Base-by-base conservation (phyloP, 139 green algal genomes). In the Chlorella sp. region DNA sequence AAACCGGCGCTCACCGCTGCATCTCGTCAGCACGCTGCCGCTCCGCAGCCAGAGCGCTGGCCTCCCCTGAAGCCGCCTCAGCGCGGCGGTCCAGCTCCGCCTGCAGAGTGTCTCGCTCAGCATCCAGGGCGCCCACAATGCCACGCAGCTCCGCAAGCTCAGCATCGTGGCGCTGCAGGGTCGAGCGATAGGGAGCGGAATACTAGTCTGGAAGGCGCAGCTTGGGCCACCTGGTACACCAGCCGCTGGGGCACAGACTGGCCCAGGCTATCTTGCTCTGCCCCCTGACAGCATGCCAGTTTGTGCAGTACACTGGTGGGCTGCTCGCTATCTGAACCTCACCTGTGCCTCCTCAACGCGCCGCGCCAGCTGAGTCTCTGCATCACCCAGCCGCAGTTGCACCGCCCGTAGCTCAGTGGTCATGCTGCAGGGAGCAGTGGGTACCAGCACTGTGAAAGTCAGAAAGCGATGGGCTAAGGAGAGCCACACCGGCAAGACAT, bases 111-210 rank as follows among this genome's bases (percentile, higher is more conserved):
- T 71, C 81, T 2, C 81, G 55, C 56, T 80, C 81, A 6, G 81
- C 81, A 74, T 86, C 81, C 69, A 86, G 70, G 5, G 81, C 81
- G 2, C 70, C 81, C 69, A 80, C 81, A 21, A 73, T 38, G 38
- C 81, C 36, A 3, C 81, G 69, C 70, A 86, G 28, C 69, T 86
- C 81, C 34, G 69, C 55, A 38, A 86, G 34, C 56, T 86, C 55
- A n/a, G 34, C 36, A 3, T 60, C 81, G 13, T n/a, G 39, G 5
- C 38, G 62, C 78, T 83, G 75, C 56, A 39, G 16, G 17, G 23
- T 4, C n/a, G 18, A 47, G 4, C 44, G 47, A 39, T 26, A 17
- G 25, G 12, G 17, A 25, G n/a, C n/a, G n/a, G n/a, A n/a, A n/a
- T n/a, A n/a, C n/a, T n/a, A n/a, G n/a, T n/a, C n/a, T n/a, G n/a